Base-by-base conservation (phyloP, 768 basidiomycete genomes). In the Saitozyma sp. region DNA sequence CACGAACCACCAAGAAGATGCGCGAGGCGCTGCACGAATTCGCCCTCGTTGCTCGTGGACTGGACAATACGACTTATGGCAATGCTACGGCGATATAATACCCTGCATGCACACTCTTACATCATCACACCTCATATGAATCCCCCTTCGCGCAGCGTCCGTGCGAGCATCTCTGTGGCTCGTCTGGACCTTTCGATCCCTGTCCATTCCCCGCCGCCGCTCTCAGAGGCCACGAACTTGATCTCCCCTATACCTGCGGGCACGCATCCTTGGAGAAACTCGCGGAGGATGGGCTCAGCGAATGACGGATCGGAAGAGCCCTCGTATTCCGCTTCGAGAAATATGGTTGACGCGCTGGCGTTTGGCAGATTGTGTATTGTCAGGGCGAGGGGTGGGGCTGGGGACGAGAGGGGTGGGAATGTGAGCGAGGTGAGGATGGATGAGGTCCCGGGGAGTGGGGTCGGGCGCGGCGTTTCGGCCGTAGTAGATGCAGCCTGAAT, bases 21-120 rank as follows among this genome's bases (percentile, higher is more conserved):
- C 82, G 89, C 65, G 91, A 92, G 45, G 91, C 92, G 0, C 87
- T 91, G 10, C 87, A 92, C 67, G 90, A 94, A 65, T 93, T 95
- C 77, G 88, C 88, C 0, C 83, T 95, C 0, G 84, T 95, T 17
- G 88, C 91, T 10, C 81, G 92, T 71, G 92, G 92, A 2, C 78
- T 93, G 60, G 90, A 91, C 68, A 90, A 89, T 8, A 88, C 91
- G 9, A 87, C 85, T 63, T 94, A 93, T 78, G 92, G 92, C 8
- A 91, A 89, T 77, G 86, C 90, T 2, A 86, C 87, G 83, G 67
- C 70, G 14, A 38, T 66, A 9, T 69, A 58, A 45, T 19, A 19
- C 29, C 29, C 29, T 29, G 19, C 39, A 57, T 50, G 40, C 9
- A 52, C 9, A 61, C 29, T 53, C 10, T 19, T 16, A 50, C 20